Evolutionary conservation across 148 eudicot species (phyloP), one percentile per base, ranked within the genome.

Genomic region (Camellia lanceoleosa): DNA sequence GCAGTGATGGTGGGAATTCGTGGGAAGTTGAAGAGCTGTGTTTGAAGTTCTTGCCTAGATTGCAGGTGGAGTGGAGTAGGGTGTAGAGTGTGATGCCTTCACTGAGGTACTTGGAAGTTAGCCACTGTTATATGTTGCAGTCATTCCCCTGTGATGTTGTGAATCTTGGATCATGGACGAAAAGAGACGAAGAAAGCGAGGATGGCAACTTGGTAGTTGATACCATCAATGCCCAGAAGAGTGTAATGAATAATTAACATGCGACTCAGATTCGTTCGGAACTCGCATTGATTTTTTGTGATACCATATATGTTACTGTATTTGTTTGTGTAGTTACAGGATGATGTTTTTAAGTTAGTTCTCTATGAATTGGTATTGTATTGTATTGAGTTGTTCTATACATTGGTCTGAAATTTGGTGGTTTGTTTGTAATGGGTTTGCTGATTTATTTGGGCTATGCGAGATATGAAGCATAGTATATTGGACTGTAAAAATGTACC

Each of bases 31-130:
- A 68, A 44, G 72, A 20, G 18, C 51, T 68, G 10, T 16, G 54
- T n/a, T 47, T 49, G 74, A 71, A 71, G 56, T 16, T 4, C 20
- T 71, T 71, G 74, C 56, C 74, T 18, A 71, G 38, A 16, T 30
- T 70, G 55, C 10, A n/a, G 16, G 55, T 13, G 55, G 55, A 16
- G n/a, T 70, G 73, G 73, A n/a, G 8, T 43, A 1, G 3, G 8
- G 52, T 70, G 55, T 30, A 70, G 73, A 47, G 38, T 16, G 56
- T 42, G 23, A 71, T 71, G 74, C 74, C 54, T 16, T 71, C 9
- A 8, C 4, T 71, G n/a, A 18, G 74, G 9, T 47, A 71, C 56
- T 46, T 71, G 23, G 74, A 71, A 13, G 74, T 71, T 44, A 49
- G 56, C 2, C 10, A n/a, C 7, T n/a, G 74, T 47, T 16, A 11